Evolutionary conservation across 2,329 filamentous ascomycete genomes (phyloP).

Genomic region (Fusarium solani-melongenae): DNA sequence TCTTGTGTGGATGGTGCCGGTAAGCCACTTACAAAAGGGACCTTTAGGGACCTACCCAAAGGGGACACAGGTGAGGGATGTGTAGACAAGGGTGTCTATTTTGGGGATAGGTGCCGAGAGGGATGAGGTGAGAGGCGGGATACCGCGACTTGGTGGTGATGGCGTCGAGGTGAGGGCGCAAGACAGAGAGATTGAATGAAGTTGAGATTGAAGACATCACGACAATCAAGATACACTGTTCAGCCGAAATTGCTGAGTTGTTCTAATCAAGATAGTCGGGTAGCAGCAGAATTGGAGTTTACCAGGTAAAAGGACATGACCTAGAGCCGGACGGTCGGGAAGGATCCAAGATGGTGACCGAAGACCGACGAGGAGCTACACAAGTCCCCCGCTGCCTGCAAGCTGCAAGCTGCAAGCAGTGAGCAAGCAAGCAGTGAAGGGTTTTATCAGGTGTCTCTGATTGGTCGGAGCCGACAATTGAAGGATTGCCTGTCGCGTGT

Average conservation of each 20-base stretch:
- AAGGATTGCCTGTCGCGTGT: background rate
- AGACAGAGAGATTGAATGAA: background rate
- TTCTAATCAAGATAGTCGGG: background rate
- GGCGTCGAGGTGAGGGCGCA: background rate
- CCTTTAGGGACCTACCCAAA: background rate
- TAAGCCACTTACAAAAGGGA: slow-evolving; percentile 4
- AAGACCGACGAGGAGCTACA: background rate
- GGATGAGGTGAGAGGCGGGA: background rate
- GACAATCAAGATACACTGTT: background rate
- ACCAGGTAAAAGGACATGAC: background rate
- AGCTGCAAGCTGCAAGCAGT: background rate
- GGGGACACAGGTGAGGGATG: background rate
- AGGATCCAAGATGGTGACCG: background rate
- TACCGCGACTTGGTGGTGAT: background rate
- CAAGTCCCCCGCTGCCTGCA: background rate
- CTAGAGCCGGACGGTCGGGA: background rate
- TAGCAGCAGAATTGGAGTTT: background rate
- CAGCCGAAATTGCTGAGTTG: background rate
- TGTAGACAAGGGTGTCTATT: background rate
- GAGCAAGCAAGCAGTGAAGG: background rate
- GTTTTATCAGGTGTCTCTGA: background rate
- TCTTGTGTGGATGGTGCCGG: background rate
- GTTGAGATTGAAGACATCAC: background rate
- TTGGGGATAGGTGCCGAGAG: background rate
- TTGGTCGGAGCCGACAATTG: background rate